These are phyloP conservation scores for Pulveroboletus sp. DNA, from an alignment of 768 basidiomycete species.

Conservation along the genomic window DNA sequence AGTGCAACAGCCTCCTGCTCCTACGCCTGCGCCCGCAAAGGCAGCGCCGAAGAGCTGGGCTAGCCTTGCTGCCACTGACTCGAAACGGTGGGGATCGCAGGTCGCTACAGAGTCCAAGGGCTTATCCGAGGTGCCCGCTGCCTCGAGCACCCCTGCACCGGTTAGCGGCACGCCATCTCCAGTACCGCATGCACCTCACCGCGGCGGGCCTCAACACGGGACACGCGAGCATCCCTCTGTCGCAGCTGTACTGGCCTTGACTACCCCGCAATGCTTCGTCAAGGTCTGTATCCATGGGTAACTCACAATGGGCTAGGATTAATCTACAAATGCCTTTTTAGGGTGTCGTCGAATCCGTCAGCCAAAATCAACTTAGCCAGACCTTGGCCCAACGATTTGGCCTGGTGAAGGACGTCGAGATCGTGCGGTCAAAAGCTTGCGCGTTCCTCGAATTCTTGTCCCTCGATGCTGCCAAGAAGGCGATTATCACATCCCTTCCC, in stretches of 20 bases:
- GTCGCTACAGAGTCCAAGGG: slow-evolving; percentile 77
- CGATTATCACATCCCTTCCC: slow-evolving; percentile 72
- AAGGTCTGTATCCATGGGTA: slow-evolving; percentile 51
- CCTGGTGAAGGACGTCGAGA: slow-evolving; percentile 80
- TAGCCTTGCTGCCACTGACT: slow-evolving; percentile 78
- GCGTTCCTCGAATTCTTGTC: slow-evolving; percentile 88
- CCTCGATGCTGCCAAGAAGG: slow-evolving; percentile 78
- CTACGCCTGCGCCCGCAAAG: slow-evolving; percentile 34
- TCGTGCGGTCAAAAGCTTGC: slow-evolving; percentile 84
- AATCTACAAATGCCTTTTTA: slow-evolving; percentile 25
- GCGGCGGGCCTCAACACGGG: slow-evolving; percentile 33
- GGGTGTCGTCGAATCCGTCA: slow-evolving; percentile 70
- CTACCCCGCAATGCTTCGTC: slow-evolving; percentile 84
- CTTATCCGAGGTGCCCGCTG: slow-evolving; percentile 57
- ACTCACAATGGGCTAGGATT: background rate
- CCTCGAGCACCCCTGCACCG: slow-evolving; percentile 39
- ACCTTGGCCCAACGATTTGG: slow-evolving; percentile 66
- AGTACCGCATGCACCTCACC: slow-evolving; percentile 31
- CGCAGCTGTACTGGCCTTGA: slow-evolving; percentile 57
- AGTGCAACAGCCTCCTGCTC: slow-evolving; percentile 26
- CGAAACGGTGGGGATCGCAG: slow-evolving; percentile 80
- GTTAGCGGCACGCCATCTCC: slow-evolving; percentile 37
- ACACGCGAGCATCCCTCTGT: slow-evolving; percentile 42
- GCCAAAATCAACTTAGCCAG: slow-evolving; percentile 45
- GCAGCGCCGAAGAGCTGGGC: slow-evolving; percentile 83